Evolutionary conservation across 2,329 filamentous ascomycete species (phyloP), one percentile per base, ranked within the genome.

Genomic region (Sporothrix variecibatus): DNA sequence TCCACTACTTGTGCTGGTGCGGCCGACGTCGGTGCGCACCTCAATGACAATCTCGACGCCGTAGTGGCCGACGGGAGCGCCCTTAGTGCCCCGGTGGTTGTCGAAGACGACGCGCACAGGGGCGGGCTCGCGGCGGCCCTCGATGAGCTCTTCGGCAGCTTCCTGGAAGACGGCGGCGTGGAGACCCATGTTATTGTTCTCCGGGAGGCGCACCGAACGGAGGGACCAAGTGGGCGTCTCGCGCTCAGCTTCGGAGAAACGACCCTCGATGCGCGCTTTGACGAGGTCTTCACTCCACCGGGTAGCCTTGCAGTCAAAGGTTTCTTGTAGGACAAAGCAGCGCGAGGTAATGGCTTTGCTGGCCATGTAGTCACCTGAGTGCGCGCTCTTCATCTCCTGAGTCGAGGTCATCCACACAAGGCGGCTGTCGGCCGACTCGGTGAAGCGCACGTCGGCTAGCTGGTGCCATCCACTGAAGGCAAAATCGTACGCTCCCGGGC

Each of bases 201-300:
- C 92, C 51, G 87, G 86, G 80, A 90, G 87, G 74, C 87, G 88
- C 17, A 90, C 87, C 26, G 91, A 92, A 51, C 94, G 89, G 43
- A 97, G 87, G 43, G 93, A 93, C 94, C 94, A 98, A 78, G 88
- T 90, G 20, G 91, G 87, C 74, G 92, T 89, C 81, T 97, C 94
- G 74, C 95, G 90, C 83, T 97, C 94, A n/a, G 85, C 81, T 80
- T 97, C 94, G 0, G 93, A 85, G 79, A 97, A 97, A 12, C 95
- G 89, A 6, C 91, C 92, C 82, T 98, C 95, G 17, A 98, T 90
- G 76, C 92, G 90, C 9, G 95, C 94, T 83, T 95, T 97, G 67
- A 91, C 90, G 15, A 98, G 87, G 77, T 98, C 96, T 82, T 98
- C 95, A 38, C 90, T 90, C 82, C 94, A 91, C 75, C 92, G 93